Evolutionary conservation across 495 filamentous ascomycete genomes (phyloP), one percentile per base, ranked within the genome.

Genomic region (Trichoderma orchidacearum): DNA sequence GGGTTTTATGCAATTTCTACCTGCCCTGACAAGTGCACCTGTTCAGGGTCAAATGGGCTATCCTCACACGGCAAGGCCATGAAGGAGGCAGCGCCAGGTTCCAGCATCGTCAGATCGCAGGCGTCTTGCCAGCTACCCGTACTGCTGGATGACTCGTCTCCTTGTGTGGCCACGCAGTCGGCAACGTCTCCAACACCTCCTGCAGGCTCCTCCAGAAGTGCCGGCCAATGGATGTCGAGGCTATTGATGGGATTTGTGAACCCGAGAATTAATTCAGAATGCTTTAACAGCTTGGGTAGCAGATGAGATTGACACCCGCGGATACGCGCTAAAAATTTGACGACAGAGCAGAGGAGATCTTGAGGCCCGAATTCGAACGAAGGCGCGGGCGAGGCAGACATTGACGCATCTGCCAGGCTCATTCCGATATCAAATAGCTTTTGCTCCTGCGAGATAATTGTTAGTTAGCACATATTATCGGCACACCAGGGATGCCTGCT

Each of bases 391-490:
- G 41, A 25, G 15, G 41, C 41, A 27, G 41, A 48, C 41, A 48
- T 48, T 18, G 41, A 48, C 1, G 41, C 41, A n/a, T 48, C 41
- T 11, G 41, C 41, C 1, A 48, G 41, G 15, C 41, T 48, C 21
- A 48, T 48, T 27, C 41, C 51, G 7, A 53, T 53, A 8, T 53
- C 51, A 23, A 53, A 53, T 3, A 53, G 51, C 17, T 53, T 53
- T 23, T 53, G 51, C 11, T 53, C 51, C 51, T 53, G 32, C 32
- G 32, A n/a, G 32, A 9, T 23, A 25, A 25, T 8, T 1, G 0
- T 21, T 18, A 13, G 21, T 25, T 17, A 28, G 25, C n/a, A 12
- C 12, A 52, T 9, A 13, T 52, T 30, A 25, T 18, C 18, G 27
- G 28, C 15, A 34, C 8, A 30, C 29, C n/a, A 3, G 2, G 7